Base-by-base conservation (phyloP, 208 protist genomes). In the Angomonas desouzai region DNA sequence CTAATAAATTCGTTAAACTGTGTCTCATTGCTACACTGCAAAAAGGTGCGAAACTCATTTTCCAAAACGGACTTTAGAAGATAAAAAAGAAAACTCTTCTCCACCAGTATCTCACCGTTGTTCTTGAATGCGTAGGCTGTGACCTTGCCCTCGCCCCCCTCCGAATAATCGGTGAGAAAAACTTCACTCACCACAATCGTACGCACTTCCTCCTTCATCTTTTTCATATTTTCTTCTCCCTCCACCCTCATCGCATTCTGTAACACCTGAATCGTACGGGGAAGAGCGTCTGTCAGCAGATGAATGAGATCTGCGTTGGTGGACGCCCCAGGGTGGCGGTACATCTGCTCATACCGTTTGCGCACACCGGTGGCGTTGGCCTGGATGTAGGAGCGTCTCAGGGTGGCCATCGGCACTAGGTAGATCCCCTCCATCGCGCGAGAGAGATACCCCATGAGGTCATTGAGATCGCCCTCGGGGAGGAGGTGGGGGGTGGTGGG, bases 121-220 rank as follows among this genome's bases (percentile, higher is more conserved):
- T 13, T 4, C 4, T 23, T 4, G 45, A 51, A 51, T 16, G 45
- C 20, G 45, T 51, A 51, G 18, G 45, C 18, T 23, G 9, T 9
- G 20, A 4, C n/a, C 6, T 51, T 51, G 45, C 6, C 45, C 18
- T 3, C 4, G 3, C 20, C 20, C 45, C n/a, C 18, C 20, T 40
- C 36, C 6, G 6, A 18, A 6, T 6, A 13, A 6, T 6, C 13
- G 13, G 36, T 40, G 9, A 51, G n/a, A 4, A 51, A 16, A 3
- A 23, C n/a, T 23, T 51, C 45, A 3, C 18, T 23, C 18, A 51
- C 45, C 18, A 51, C 45, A 51, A 51, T 51, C 45, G 45, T 51
- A 4, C 45, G 45, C 6, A 51, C 45, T 16, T 51, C 45, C 3
- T 51, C 20, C 45, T 27, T 4, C 9, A 51, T 23, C 6, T 57